Evolutionary conservation across 768 basidiomycete genomes (phyloP).

Genomic region (Macrolepiota dolichaula): DNA sequence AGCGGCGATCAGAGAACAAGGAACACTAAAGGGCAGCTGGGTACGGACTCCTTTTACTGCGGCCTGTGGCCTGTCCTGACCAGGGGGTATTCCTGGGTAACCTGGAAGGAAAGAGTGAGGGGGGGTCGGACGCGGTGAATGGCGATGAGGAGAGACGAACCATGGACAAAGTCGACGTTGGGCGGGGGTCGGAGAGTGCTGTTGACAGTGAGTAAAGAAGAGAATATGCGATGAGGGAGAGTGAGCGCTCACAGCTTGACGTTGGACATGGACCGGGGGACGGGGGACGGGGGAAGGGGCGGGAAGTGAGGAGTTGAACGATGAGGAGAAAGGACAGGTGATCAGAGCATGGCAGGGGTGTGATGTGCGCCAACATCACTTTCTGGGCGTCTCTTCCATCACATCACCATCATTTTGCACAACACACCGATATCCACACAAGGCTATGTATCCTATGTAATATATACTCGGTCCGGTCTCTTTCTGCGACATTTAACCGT

Average conservation of each 20-base stretch:
- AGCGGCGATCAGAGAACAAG: slow-evolving; percentile 5
- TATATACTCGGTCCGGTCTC: no score
- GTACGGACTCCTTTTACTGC: slow-evolving; percentile 79
- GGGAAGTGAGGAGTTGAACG: not conserved
- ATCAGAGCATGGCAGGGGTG: slow-evolving; percentile 4
- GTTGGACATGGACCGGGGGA: slow-evolving; percentile 24
- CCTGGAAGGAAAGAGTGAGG: slow-evolving; percentile 35
- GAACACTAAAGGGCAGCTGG: not conserved
- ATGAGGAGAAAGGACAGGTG: not conserved
- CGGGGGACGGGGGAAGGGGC: not conserved
- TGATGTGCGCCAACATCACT: not conserved
- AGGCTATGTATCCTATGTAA: no score
- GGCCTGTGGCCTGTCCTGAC: slow-evolving; percentile 74
- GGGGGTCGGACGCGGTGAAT: slow-evolving; percentile 8
- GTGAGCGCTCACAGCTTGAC: slow-evolving; percentile 30
- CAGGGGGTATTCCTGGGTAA: slow-evolving; percentile 85
- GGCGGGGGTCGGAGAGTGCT: slow-evolving; percentile 85
- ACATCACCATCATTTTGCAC: slow-evolving; percentile 4
- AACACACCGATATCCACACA: not conserved
- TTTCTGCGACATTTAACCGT: not conserved
- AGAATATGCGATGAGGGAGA: not conserved
- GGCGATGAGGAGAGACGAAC: slow-evolving; percentile 32
- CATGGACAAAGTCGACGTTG: slow-evolving; percentile 86
- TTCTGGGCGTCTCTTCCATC: not conserved
- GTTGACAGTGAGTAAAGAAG: slow-evolving; percentile 5